These are phyloP conservation scores for Sarocladiaceae sp. DNA, from an alignment of 2,329 filamentous ascomycete species.

Conservation along the genomic window DNA sequence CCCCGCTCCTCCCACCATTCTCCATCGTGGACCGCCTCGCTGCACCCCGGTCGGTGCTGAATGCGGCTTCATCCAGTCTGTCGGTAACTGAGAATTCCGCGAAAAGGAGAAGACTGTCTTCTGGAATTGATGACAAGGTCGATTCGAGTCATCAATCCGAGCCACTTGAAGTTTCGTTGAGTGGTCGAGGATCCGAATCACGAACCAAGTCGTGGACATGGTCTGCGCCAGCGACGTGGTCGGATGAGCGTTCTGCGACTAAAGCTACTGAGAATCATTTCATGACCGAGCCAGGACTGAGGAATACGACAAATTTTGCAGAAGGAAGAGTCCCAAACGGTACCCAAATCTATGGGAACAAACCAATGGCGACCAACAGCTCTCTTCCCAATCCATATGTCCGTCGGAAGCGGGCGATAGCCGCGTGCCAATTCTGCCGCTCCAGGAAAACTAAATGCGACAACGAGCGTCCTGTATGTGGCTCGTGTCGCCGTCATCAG, in stretches of 20 bases:
- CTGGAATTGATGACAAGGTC: background rate
- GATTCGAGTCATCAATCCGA: background rate
- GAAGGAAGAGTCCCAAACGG: too few relatives aligned
- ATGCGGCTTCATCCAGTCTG: background rate
- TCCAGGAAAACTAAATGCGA: background rate
- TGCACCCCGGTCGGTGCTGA: background rate
- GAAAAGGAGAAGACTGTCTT: background rate
- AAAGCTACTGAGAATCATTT: too few relatives aligned
- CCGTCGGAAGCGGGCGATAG: background rate
- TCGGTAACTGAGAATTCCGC: background rate
- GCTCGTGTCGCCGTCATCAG: background rate
- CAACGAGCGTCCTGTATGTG: background rate
- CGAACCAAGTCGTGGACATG: too few relatives aligned
- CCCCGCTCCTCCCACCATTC: background rate
- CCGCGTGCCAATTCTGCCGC: background rate
- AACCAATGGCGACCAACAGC: too few relatives aligned
- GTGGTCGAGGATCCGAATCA: too few relatives aligned
- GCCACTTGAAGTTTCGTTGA: too few relatives aligned
- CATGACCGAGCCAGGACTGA: too few relatives aligned
- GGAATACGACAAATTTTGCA: too few relatives aligned
- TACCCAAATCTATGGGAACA: too few relatives aligned
- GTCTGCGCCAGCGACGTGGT: too few relatives aligned
- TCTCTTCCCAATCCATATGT: background rate
- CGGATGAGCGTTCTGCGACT: too few relatives aligned
- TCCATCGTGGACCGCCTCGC: background rate